Percentiles rank a stretch among this genome's conserved stretches.
Conservation (phyloP, 1,284 basidiomycete species). For the Kwoniella shivajii region DNA sequence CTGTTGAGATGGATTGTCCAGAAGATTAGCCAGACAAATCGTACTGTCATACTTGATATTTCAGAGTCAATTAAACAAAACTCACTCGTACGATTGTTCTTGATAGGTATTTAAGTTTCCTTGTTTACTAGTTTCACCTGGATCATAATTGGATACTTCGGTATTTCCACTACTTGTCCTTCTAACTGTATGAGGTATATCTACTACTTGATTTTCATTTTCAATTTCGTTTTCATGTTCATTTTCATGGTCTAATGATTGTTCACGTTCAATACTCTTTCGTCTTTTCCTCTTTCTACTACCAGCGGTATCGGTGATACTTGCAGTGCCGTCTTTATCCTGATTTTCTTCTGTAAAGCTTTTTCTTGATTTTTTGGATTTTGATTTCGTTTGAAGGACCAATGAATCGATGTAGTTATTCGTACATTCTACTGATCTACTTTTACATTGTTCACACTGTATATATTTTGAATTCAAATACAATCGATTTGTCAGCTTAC, state of each 20-base stretch:
- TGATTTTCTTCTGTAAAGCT: too few relatives aligned
- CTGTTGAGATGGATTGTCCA: too few relatives aligned
- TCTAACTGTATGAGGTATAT: too few relatives aligned
- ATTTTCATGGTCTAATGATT: neutral
- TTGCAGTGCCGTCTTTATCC: neutral
- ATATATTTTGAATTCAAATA: neutral
- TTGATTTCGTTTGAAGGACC: slow-evolving; percentile 5
- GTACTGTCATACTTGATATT: too few relatives aligned
- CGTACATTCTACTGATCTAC: slow-evolving; percentile 41
- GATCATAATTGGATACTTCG: slow-evolving; percentile 2
- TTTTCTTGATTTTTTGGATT: neutral
- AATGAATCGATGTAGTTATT: slow-evolving; percentile 45
- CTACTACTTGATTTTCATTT: too few relatives aligned
- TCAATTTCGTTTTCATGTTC: neutral
- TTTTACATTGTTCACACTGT: slow-evolving; percentile 45
- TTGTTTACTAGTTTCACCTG: slow-evolving; percentile 8
- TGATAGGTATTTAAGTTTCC: neutral
- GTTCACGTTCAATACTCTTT: neutral
- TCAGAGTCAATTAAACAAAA: too few relatives aligned
- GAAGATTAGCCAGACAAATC: too few relatives aligned
- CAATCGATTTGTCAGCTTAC: neutral
- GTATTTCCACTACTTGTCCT: neutral
- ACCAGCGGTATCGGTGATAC: too few relatives aligned
- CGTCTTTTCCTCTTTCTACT: too few relatives aligned
- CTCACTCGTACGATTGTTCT: slow-evolving; percentile 1